Base-by-base conservation (phyloP, 306 rosid species). In the Dalbergia oliveri region DNA sequence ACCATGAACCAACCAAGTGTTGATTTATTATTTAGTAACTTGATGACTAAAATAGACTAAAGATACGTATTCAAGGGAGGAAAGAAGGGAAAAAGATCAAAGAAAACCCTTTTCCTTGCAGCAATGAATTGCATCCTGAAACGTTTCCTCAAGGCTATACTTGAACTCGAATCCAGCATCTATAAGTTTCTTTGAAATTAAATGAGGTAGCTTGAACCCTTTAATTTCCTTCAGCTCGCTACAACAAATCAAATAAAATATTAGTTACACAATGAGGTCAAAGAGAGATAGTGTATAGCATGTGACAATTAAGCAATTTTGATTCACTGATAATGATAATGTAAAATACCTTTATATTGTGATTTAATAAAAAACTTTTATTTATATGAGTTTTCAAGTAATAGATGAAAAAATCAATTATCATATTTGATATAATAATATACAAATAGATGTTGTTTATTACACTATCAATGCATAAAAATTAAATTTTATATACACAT, bases 131-230 rank as follows among this genome's bases (percentile, higher is more conserved):
- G 88, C 90, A 12, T 69, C 90, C 26, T 73, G 69, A n/a, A 85
- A 66, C 75, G 67, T 87, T 39, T 85, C 73, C 26, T 85, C 78
- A 33, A 79, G 6, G 8, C 88, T 85, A 58, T 85, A 68, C 78
- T 78, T 78, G 33, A 66, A 89, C 66, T 67, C 34, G 44, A 89
- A 89, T 39, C 90, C 89, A 33, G 72, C 70, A 75, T 83, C 89
- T 31, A 62, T 23, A 12, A 89, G 85, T 65, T 85, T 87, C 88
- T 89, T 89, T 33, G 93, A 75, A 34, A 75, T 71, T 11, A 81
- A 11, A 43, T 35, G 6, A 10, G 75, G 49, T 0, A 13, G 58
- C 16, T 0, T 53, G 16, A 39, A 83, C 2, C 82, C 82, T 58
- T 47, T 21, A 47, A 65, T 45, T 15, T 81, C 81, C 66, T 79